Evolutionary conservation across 306 rosid genomes (phyloP).

Genomic region (Adenanthera pavonina): DNA sequence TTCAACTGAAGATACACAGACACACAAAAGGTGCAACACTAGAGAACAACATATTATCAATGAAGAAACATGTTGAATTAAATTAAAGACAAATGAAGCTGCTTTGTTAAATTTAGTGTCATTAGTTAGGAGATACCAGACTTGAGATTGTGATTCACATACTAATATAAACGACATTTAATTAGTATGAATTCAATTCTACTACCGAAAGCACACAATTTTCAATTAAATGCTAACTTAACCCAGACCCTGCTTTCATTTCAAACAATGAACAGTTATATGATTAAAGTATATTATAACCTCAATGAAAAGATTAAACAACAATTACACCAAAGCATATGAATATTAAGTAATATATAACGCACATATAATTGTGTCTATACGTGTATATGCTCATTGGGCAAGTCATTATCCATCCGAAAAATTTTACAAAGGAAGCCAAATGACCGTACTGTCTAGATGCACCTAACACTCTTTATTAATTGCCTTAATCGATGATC

Average conservation of each 20-base stretch:
- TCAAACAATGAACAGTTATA: not conserved
- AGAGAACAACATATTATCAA: not conserved
- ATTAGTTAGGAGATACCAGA: not conserved
- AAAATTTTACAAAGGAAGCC: not conserved
- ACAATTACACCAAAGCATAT: not conserved
- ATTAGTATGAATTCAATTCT: not conserved
- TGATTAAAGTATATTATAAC: not conserved
- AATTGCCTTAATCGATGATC: not conserved
- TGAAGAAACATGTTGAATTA: not conserved
- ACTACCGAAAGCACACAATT: not conserved
- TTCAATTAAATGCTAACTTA: not conserved
- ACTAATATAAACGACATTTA: not conserved
- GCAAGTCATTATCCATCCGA: slow-evolving; percentile 1
- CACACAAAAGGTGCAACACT: not conserved
- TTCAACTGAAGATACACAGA: not conserved
- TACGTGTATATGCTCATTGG: not conserved
- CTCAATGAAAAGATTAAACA: not conserved
- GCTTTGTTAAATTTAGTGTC: not conserved
- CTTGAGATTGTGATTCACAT: not conserved
- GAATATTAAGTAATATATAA: not conserved
- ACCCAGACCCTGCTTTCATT: not conserved
- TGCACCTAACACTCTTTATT: not conserved
- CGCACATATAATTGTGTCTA: not conserved
- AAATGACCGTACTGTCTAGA: not conserved
- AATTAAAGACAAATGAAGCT: not conserved